Base-by-base conservation (phyloP, 257 asterid genomes). In the Solanum rostratum region DNA sequence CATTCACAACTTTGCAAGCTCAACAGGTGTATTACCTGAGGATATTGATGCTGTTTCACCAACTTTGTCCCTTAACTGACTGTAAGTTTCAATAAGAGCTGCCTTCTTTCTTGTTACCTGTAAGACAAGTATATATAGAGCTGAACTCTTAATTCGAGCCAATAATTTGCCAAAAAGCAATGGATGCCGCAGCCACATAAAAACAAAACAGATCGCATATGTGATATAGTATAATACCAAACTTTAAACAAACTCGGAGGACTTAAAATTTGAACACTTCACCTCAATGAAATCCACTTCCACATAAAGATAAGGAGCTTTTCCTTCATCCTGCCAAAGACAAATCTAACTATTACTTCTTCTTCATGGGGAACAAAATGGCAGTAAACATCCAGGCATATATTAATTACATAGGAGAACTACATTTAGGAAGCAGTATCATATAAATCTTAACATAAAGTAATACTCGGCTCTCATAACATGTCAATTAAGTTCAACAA, bases 241-340 rank as follows among this genome's bases (percentile, higher is more conserved):
- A 66, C 74, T 66, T 30, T 30, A 37, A 16, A 66, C 24, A 66
- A 69, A 69, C 10, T 16, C 78, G 13, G n/a, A 24, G 24, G 18
- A 49, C 62, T 46, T 27, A 49, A 54, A 10, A 74, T 24, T 76
- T 49, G 33, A 65, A 53, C 39, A 49, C 14, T 82, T 73, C 86
- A 97, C 99, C 99, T 97, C 99, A 89, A 92, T 90, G 85, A 97
- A 97, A 89, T 97, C 99, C 80, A 97, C 88, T 83, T 97, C 99
- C 87, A 97, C 98, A 20, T 91, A 97, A 37, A 92, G 91, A 89
- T 91, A 81, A 80, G 97, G 98, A 3, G 95, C 94, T 92, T 86
- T 97, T 81, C 97, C 97, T 91, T 97, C 99, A 86, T 95, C 99
- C 99, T 97, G 92, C 83, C 91, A 88, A 85, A 85, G 86, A 89